Percentiles rank a stretch among this genome's conserved stretches.
Conservation (phyloP, 2,329 filamentous ascomycete genomes). For the Decorospora gaudefroyi region DNA sequence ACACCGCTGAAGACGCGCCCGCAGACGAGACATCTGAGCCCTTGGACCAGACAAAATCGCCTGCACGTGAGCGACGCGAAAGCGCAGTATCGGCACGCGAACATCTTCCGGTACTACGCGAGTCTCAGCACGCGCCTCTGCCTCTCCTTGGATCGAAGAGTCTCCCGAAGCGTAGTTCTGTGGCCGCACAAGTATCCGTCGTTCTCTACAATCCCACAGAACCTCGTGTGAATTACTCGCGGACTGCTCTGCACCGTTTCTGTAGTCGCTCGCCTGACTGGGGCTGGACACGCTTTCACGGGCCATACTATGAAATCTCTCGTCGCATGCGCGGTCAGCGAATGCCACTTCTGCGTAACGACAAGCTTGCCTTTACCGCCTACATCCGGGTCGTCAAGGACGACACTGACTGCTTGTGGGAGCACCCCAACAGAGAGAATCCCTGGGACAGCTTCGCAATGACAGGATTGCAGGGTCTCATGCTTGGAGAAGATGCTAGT, state of each 20-base stretch:
- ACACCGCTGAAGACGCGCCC: background rate
- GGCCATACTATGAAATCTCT: constrained; percentile 62
- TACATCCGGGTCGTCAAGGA: constrained; percentile 66
- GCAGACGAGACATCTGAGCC: background rate
- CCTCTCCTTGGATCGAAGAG: constrained; percentile 41
- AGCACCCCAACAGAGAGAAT: constrained; percentile 60
- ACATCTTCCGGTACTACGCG: constrained; percentile 4
- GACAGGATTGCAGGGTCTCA: constrained; percentile 60
- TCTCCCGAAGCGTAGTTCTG: constrained; percentile 49
- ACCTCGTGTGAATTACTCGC: constrained; percentile 61
- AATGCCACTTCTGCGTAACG: constrained; percentile 62
- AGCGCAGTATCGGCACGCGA: constrained; percentile 5
- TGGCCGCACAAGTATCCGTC: constrained; percentile 64
- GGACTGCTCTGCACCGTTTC: constrained; percentile 64
- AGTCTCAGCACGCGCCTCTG: constrained; percentile 44
- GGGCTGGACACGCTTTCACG: constrained; percentile 67
- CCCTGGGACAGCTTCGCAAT: constrained; percentile 62
- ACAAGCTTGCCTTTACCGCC: constrained; percentile 64
- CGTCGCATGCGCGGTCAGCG: constrained; percentile 61
- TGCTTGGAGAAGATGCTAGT: constrained; percentile 36
- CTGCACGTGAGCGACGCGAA: constrained; percentile 2
- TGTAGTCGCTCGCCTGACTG: constrained; percentile 63
- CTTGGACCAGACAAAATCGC: background rate
- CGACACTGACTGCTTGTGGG: constrained; percentile 64
- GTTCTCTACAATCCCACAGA: constrained; percentile 67